phyloP scores from a whole-genome alignment of 2,329 filamentous ascomycete species.

The Cadophora malorum region DNA sequence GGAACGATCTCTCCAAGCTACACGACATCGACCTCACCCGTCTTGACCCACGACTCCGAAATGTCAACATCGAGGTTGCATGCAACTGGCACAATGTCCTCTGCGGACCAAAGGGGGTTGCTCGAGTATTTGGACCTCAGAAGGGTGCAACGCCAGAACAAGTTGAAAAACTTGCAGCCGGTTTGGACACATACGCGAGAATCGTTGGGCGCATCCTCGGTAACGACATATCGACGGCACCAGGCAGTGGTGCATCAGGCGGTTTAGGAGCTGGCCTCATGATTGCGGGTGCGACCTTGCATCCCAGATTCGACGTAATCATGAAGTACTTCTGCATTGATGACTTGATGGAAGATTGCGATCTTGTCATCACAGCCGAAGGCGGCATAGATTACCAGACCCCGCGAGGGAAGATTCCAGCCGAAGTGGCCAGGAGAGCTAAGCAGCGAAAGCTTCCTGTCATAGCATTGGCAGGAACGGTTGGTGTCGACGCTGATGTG shows the following conservation, averaged over 20 bases:
- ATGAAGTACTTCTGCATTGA: conserved; percentile 12
- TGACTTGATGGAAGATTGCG: conserved; percentile 4
- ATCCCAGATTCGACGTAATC: conserved; percentile 12
- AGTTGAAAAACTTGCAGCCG: background rate
- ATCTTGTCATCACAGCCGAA: conserved; percentile 11
- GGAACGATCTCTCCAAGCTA: conserved; percentile 5
- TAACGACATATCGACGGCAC: background rate
- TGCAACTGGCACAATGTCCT: conserved; percentile 13
- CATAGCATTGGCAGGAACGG: background rate
- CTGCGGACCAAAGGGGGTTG: conserved; percentile 9
- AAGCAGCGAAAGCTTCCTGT: conserved; percentile 4
- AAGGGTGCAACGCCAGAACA: conserved; percentile 4
- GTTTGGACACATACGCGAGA: background rate
- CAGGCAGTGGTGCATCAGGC: conserved; percentile 1
- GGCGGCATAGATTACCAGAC: conserved; percentile 10
- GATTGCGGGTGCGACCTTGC: conserved; percentile 7
- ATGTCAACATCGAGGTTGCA: conserved; percentile 7
- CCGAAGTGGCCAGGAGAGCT: conserved; percentile 5
- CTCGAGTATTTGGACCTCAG: conserved; percentile 10
- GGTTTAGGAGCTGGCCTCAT: conserved; percentile 7
- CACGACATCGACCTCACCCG: background rate
- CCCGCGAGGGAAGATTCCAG: conserved; percentile 6
- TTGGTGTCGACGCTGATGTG: conserved; percentile 4
- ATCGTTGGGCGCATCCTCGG: conserved; percentile 3
- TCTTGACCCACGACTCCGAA: conserved; percentile 8